Percentiles rank a stretch among this genome's conserved stretches.
Conservation (phyloP, 148 eudicot genomes). For the Diospyros kaki region DNA sequence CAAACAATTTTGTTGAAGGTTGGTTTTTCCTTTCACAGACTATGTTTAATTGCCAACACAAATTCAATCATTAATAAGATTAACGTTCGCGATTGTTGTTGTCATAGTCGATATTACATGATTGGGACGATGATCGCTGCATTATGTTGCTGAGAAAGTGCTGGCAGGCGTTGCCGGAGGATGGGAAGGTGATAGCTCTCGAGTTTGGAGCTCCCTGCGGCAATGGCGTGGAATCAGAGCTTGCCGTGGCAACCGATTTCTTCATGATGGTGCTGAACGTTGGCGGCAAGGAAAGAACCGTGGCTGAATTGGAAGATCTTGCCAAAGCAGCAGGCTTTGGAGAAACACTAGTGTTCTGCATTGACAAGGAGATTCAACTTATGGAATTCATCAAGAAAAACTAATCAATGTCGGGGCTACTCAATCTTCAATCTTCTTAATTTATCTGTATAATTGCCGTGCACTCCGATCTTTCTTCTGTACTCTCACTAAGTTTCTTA, state of each 20-base stretch:
- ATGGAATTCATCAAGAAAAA: constrained; percentile 9
- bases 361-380: constrained; percentile 7
- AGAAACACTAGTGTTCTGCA: neutral
- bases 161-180: constrained; percentile 5
- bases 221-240: neutral
- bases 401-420: no score
- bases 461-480: no score
- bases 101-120: constrained; percentile 5
- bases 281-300: neutral
- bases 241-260: neutral
- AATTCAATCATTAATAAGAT: no score
- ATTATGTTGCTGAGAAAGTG: neutral
- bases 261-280: neutral
- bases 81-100: no score
- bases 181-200: constrained; percentile 6
- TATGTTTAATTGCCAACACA: no score
- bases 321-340: constrained; percentile 9
- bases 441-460: no score
- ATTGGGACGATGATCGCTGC: constrained; percentile 14
- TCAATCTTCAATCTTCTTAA: no score
- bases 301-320: constrained; percentile 1
- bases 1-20: constrained; percentile 4
- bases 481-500: no score
- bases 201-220: neutral
- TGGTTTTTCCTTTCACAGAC: neutral